Base-by-base conservation (phyloP, 1,139 yeast genomes). In the Suhomyces ambrosiae region DNA sequence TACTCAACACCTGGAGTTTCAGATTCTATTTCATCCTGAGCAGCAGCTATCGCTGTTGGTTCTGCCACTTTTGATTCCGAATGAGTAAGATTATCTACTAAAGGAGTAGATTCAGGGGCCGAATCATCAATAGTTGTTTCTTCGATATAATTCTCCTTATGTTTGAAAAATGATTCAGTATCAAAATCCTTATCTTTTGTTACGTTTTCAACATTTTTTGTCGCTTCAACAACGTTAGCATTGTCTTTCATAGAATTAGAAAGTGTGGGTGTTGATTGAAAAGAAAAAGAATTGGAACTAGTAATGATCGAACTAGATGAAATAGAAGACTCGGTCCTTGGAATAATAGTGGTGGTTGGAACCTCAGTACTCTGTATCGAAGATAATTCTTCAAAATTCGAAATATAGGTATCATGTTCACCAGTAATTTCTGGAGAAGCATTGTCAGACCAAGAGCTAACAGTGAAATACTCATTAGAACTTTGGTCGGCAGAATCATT, bases 151-250 rank as follows among this genome's bases (percentile, higher is more conserved):
- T 53, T 48, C 15, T 35, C 41, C 8, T 37, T 44, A 24, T 46
- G 46, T 10, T 44, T 38, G 5, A 56, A 49, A 26, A 52, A 53
- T 1, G 58, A 43, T 12, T 51, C 51, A 17, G 58, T 48, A 21
- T 55, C 47, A 23, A 58, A 46, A 10, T 48, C 54, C 6, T 40
- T 33, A 9, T 46, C 32, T 12, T 24, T 12, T 10, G 58, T 53
- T 18, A 45, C 40, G 2, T 41, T 44, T 15, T 47, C 53, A 27
- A 58, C 37, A 37, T 53, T 44, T 35, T 44, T 49, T 15, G 60
- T 53, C 17, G 53, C 53, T 38, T 56, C 53, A 23, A 45, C 40
- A 27, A 57, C 27, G 10, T 29, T 33, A 7, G 44, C 25, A 5
- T 42, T 39, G 23, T 47, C 54, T 11, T 16, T 6, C 15, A 18